These are phyloP conservation scores for Polyporus tsugae DNA, from an alignment of 1,284 basidiomycete genomes.

Conservation along the genomic window DNA sequence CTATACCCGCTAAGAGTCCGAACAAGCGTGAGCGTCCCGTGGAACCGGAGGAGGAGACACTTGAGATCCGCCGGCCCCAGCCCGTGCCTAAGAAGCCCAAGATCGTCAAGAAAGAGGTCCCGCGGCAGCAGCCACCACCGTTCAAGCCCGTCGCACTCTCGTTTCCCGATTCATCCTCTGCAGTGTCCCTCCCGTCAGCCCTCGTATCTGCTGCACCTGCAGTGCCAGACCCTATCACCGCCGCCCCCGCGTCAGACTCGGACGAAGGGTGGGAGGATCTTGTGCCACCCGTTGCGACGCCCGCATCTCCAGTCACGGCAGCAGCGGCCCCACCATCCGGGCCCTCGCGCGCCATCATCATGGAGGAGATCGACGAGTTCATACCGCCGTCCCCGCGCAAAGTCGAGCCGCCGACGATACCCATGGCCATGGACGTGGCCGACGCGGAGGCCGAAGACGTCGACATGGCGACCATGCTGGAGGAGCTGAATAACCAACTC, in stretches of 20 bases:
- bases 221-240: conserved; percentile 28
- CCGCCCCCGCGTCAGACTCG: conserved; percentile 50
- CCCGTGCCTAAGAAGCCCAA: conserved; percentile 26
- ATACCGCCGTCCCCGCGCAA: conserved; percentile 18
- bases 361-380: conserved; percentile 39
- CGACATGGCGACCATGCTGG: conserved; percentile 44
- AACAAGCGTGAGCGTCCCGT: conserved; percentile 42
- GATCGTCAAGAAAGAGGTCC: conserved; percentile 25
- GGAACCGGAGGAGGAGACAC: conserved; percentile 50
- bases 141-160: conserved; percentile 45
- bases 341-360: conserved; percentile 33
- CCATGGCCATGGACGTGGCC: conserved; percentile 37
- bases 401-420: background rate
- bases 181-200: conserved; percentile 32
- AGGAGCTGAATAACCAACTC: conserved; percentile 55
- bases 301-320: conserved; percentile 19
- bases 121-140: conserved; percentile 44
- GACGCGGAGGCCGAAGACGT: conserved; percentile 45
- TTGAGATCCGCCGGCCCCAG: conserved; percentile 46
- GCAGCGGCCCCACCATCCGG: background rate
- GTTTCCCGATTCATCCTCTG: conserved; percentile 33
- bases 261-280: conserved; percentile 60
- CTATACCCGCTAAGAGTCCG: conserved; percentile 17
- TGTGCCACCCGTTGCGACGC: conserved; percentile 23
- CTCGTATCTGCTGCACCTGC: conserved; percentile 19